phyloP scores from a whole-genome alignment of 176 grass and related monocot genomes.

The Miscanthus lutarioriparius region DNA sequence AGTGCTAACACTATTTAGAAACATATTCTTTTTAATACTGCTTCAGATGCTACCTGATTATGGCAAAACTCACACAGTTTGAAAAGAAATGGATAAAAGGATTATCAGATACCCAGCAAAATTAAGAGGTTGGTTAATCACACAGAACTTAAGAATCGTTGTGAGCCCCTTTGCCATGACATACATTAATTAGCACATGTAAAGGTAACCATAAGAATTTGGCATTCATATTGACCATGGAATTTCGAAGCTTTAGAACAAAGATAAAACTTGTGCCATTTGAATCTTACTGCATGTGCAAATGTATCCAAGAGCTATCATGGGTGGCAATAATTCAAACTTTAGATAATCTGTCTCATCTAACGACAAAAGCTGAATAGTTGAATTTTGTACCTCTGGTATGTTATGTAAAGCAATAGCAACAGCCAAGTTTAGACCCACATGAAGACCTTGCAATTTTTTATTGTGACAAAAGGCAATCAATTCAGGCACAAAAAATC shows the following conservation, averaged over 20 bases:
- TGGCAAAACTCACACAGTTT: neutral
- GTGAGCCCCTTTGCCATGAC: neutral
- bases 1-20: neutral
- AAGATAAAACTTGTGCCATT: neutral
- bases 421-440: slow-evolving; percentile 89
- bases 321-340: neutral
- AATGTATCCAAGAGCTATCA: neutral
- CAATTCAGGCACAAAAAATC: slow-evolving; percentile 27
- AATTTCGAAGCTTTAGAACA: neutral
- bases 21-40: slow-evolving; percentile 3
- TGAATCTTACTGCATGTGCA: slow-evolving; percentile 4
- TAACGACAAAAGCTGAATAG: slow-evolving; percentile 1
- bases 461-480: slow-evolving; percentile 25
- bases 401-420: slow-evolving; percentile 99
- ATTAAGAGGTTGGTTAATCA: neutral
- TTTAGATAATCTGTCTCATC: neutral
- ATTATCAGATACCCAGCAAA: slow-evolving; percentile 14
- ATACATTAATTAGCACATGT: neutral
- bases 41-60: neutral
- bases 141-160: no score
- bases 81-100: neutral
- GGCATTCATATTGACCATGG: neutral
- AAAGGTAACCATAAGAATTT: neutral
- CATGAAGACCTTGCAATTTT: slow-evolving; percentile 77
- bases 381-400: slow-evolving; percentile 71